Evolutionary conservation across 345 rosid genomes (phyloP).

Genomic region (Geranium brycei): DNA sequence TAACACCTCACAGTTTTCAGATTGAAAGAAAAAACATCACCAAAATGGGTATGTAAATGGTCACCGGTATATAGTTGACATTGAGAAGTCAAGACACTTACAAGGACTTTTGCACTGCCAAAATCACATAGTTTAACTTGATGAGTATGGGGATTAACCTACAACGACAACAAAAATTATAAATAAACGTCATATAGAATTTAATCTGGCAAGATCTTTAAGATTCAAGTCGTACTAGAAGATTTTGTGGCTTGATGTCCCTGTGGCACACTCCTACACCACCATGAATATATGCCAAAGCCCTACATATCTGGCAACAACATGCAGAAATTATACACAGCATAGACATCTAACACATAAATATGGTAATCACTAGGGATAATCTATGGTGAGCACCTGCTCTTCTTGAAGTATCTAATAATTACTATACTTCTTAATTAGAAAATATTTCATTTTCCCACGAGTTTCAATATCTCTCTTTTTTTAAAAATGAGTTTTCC

Average conservation of each 20-base stretch:
- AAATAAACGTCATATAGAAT: neutral
- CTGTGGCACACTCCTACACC: conserved; percentile 15
- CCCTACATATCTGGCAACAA: conserved; percentile 14
- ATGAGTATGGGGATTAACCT: conserved; percentile 18
- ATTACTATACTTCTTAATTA: no score
- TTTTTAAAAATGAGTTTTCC: no score
- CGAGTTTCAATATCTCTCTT: no score
- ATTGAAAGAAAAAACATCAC: neutral
- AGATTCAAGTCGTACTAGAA: conserved; percentile 7
- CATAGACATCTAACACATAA: neutral
- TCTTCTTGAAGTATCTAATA: no score
- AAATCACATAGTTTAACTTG: conserved; percentile 17
- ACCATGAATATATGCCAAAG: conserved; percentile 14
- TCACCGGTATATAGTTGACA: conserved; percentile 1
- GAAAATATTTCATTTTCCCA: no score
- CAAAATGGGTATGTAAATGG: neutral
- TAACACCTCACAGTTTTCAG: neutral
- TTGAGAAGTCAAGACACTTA: neutral
- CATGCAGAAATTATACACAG: neutral
- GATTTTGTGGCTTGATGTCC: conserved; percentile 16
- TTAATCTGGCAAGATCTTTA: neutral
- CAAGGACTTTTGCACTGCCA: conserved; percentile 21
- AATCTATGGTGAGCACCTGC: no score
- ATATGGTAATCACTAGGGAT: no score
- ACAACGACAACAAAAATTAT: conserved; percentile 1